phyloP scores from a whole-genome alignment of 192 early-diverging fungal genomes.

The Gaertneriomyces sp. region DNA sequence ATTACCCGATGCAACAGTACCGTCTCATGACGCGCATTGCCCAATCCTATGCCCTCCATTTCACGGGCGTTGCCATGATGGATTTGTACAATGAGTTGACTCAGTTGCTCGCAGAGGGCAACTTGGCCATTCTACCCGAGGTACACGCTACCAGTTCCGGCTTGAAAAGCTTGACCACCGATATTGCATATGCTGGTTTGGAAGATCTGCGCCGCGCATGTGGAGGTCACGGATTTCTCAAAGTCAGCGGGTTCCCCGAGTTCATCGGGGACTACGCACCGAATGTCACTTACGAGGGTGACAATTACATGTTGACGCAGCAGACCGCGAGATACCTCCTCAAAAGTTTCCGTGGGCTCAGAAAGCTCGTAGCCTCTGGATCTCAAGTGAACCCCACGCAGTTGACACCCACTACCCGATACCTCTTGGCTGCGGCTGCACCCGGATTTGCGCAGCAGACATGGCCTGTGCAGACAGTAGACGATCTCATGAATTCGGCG shows the following conservation, averaged over 20 bases:
- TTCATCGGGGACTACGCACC: slow-evolving; percentile 19
- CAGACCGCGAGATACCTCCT: slow-evolving; percentile 79
- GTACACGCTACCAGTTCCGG: slow-evolving; percentile 20
- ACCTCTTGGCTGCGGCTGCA: slow-evolving; percentile 44
- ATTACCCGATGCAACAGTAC: slow-evolving; percentile 20
- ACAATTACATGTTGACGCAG: slow-evolving; percentile 68
- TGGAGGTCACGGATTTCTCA: slow-evolving; percentile 21
- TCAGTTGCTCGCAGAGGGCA: slow-evolving; percentile 7
- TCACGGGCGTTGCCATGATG: slow-evolving; percentile 20
- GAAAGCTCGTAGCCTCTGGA: slow-evolving; percentile 40
- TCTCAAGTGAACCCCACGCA: slow-evolving; percentile 37
- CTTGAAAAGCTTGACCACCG: slow-evolving; percentile 16
- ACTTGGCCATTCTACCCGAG: slow-evolving; percentile 10
- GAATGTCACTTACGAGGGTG: slow-evolving; percentile 24
- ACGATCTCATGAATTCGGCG: slow-evolving; percentile 57
- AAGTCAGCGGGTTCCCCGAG: slow-evolving; percentile 15
- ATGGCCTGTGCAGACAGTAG: slow-evolving; percentile 12
- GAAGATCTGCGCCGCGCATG: slow-evolving; percentile 20
- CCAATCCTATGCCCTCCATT: slow-evolving; percentile 17
- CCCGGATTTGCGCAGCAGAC: slow-evolving; percentile 7
- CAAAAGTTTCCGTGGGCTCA: slow-evolving; percentile 58
- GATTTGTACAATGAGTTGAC: slow-evolving; percentile 6
- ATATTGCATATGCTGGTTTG: slow-evolving; percentile 15
- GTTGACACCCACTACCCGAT: slow-evolving; percentile 57
- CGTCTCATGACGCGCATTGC: slow-evolving; percentile 19